A percentile compares a stretch with the other conserved stretches of the same genome.
Evolutionary conservation across 163 green algal species (phyloP).

Genomic region (Prototheca stagnorum): DNA sequence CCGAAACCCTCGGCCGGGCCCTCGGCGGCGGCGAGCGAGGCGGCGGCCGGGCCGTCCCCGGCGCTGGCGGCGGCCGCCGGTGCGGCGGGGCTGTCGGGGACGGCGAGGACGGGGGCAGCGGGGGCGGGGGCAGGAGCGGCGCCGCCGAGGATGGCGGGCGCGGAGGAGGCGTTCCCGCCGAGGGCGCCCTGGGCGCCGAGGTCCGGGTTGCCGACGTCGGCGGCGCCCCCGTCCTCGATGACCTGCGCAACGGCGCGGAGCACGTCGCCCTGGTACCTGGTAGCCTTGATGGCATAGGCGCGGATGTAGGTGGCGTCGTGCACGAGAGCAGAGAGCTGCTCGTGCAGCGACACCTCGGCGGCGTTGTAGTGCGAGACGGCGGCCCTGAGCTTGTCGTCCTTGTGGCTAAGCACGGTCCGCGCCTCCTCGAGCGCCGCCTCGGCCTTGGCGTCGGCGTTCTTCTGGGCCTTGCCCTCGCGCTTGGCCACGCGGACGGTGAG

Average conservation of each 20-base stretch:
- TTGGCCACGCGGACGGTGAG: conserved; percentile 14
- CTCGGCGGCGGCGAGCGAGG: neutral
- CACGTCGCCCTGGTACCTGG: neutral
- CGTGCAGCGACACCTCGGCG: neutral
- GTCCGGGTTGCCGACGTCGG: neutral
- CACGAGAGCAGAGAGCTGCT: neutral
- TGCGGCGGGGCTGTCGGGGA: neutral
- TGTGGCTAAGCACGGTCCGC: neutral
- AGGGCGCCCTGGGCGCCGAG: no score
- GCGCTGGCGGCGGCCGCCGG: neutral
- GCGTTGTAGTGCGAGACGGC: neutral
- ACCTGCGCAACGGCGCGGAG: neutral
- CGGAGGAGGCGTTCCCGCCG: neutral
- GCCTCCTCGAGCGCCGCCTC: neutral
- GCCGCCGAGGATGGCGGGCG: no score
- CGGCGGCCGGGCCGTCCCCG: neutral
- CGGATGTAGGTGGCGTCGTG: neutral
- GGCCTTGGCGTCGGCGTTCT: neutral
- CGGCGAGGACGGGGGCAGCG: neutral
- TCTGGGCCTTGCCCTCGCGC: neutral
- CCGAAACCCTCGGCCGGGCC: no score
- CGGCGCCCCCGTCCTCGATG: neutral
- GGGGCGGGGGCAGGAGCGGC: neutral
- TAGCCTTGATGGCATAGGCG: neutral
- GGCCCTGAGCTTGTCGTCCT: neutral